A percentile compares a stretch with the other conserved stretches of the same genome.
Conservation (phyloP, 2,329 filamentous ascomycete species). For the Arachnopeziza araneosa region DNA sequence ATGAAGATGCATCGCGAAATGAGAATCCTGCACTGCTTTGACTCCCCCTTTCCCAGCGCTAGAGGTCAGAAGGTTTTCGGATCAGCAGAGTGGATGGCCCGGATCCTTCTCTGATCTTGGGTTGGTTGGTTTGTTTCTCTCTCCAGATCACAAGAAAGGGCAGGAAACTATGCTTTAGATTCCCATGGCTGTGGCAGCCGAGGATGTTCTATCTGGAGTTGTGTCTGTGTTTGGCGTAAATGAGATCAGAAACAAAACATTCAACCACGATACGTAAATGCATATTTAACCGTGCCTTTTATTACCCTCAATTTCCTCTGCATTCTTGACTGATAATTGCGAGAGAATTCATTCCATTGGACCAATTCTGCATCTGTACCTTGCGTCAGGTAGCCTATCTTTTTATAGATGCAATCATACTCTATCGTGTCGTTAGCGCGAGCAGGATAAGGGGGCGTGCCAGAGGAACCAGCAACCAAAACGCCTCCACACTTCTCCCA, state of each 20-base stretch:
- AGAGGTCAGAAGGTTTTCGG: not conserved
- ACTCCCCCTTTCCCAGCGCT: not conserved
- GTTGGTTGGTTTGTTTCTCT: not conserved
- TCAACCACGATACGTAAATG: constrained; percentile 4
- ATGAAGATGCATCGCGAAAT: constrained; percentile 1
- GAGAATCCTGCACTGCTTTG: not conserved
- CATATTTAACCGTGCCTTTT: constrained; percentile 8
- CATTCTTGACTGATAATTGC: constrained; percentile 20
- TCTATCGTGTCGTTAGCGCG: constrained; percentile 19
- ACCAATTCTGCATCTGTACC: constrained; percentile 20
- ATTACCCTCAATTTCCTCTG: constrained; percentile 17
- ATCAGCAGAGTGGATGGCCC: not conserved
- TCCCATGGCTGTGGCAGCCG: not conserved
- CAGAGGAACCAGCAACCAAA: constrained; percentile 14
- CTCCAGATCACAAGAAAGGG: not conserved
- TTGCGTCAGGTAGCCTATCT: constrained; percentile 22
- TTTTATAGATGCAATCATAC: constrained; percentile 30
- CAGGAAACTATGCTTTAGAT: not conserved
- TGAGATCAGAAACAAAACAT: constrained; percentile 9
- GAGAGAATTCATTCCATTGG: constrained; percentile 20
- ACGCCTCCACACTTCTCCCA: constrained; percentile 4
- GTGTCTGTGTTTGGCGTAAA: not conserved
- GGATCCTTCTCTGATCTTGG: not conserved
- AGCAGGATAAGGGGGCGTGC: constrained; percentile 23
- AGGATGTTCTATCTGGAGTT: not conserved